Evolutionary conservation across 176 grass and related monocot genomes (phyloP), one percentile per base, ranked within the genome.

Genomic region (Guadua angustifolia): DNA sequence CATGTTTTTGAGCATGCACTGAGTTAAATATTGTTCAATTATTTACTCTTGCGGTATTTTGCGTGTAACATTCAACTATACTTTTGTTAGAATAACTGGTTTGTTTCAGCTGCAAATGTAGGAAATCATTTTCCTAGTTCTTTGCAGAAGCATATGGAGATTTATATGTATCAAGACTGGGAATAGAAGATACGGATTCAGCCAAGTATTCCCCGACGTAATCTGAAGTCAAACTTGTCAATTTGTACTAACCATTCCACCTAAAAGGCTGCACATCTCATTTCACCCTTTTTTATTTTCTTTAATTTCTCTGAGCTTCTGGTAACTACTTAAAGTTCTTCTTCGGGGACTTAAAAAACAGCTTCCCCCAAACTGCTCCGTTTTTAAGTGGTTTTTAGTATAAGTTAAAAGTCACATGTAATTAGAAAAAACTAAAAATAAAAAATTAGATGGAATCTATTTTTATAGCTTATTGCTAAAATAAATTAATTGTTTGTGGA

Each of bases 291-390:
- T 29, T 63, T 71, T 70, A 69, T 56, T 83, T 79, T 64, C 4
- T 63, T 6, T 5, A 65, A 5, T 6, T 80, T 91, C 38, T 49
- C 17, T 36, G 52, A 19, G 47, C 68, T 84, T 50, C 87, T 74
- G 10, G 45, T n/a, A 33, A 47, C 59, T 33, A 67, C 57, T 66
- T 38, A 29, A 29, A 29, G 29, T 0, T 29, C 29, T 29, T 29
- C 29, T 29, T n/a, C n/a, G n/a, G n/a, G n/a, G n/a, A n/a, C n/a
- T n/a, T n/a, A n/a, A n/a, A n/a, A n/a, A n/a, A n/a, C n/a, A n/a
- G n/a, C n/a, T n/a, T n/a, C n/a, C n/a, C n/a, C n/a, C 29, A 29
- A 29, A 29, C 29, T 29, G 29, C 29, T 29, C 1, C 0, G 29
- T 29, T 29, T 29, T 29, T 29, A 29, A 29, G 1, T 1, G 29